Evolutionary conservation across 2,329 filamentous ascomycete species (phyloP).

Genomic region (Trichoderma atrobrunneum): DNA sequence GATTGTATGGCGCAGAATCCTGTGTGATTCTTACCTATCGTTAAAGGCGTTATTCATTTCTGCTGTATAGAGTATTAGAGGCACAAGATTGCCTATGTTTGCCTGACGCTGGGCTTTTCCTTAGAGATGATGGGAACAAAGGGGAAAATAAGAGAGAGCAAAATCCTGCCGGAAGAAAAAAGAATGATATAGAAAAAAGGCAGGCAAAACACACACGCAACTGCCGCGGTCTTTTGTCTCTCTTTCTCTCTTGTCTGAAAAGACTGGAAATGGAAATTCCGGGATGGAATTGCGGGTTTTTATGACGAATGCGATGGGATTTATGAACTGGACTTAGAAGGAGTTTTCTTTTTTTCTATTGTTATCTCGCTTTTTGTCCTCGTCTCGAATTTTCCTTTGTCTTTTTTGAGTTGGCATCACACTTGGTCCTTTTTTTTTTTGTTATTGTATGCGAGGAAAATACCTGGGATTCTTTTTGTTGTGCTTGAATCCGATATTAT

Average conservation of each 20-base stretch:
- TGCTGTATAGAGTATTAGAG: conserved; percentile 11
- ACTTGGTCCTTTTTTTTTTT: background rate
- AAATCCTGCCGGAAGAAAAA: background rate
- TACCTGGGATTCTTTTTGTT: background rate
- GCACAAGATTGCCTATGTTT: conserved; percentile 48
- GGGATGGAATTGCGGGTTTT: background rate
- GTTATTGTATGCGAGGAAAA: background rate
- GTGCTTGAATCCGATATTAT: background rate
- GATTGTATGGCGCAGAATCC: background rate
- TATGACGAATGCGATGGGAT: conserved; percentile 15
- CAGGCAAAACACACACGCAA: background rate
- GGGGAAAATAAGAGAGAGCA: background rate
- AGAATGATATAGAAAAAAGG: background rate
- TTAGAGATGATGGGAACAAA: background rate
- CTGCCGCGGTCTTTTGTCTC: background rate
- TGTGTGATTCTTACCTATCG: conserved; percentile 6
- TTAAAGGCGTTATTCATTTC: conserved; percentile 13
- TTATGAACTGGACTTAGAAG: conserved; percentile 14
- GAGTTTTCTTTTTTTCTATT: background rate
- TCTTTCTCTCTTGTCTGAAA: background rate
- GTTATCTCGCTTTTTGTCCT: background rate
- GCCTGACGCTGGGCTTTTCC: conserved; percentile 44
- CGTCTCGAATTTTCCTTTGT: background rate
- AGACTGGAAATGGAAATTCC: background rate
- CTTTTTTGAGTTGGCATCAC: background rate